Evolutionary conservation across 1,284 basidiomycete species (phyloP).

Genomic region (Cerrena zonata): DNA sequence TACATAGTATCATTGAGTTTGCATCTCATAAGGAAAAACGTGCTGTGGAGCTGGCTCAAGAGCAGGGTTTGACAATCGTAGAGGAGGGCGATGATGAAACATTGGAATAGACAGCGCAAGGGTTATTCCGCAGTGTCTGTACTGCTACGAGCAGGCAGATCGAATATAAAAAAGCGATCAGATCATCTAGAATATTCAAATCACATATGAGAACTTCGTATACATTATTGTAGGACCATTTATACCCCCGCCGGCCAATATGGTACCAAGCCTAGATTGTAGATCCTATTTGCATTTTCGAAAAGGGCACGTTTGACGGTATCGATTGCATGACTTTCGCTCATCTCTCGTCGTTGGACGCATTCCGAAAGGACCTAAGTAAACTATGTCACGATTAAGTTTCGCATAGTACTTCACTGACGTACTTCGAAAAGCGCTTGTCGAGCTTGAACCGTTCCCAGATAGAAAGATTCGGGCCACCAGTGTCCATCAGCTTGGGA

Average conservation of each 20-base stretch:
- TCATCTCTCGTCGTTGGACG: slow-evolving; percentile 40
- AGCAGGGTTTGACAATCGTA: slow-evolving; percentile 46
- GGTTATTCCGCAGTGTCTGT: too few species aligned
- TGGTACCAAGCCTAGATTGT: slow-evolving; percentile 43
- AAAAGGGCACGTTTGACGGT: slow-evolving; percentile 52
- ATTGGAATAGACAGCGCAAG: too few species aligned
- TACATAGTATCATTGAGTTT: slow-evolving; percentile 38
- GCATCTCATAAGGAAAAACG: slow-evolving; percentile 38
- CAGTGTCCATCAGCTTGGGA: slow-evolving; percentile 71
- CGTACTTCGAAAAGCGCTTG: slow-evolving; percentile 53
- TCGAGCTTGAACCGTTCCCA: slow-evolving; percentile 59
- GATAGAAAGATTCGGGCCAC: slow-evolving; percentile 72
- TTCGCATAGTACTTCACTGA: not conserved
- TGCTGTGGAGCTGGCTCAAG: slow-evolving; percentile 42
- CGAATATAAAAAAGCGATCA: too few species aligned
- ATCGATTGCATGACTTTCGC: slow-evolving; percentile 41
- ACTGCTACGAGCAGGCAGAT: too few species aligned
- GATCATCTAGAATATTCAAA: too few species aligned
- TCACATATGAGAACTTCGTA: too few species aligned
- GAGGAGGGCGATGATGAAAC: slow-evolving; percentile 35
- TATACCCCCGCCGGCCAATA: slow-evolving; percentile 1
- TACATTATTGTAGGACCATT: too few species aligned
- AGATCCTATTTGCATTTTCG: slow-evolving; percentile 53
- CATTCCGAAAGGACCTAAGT: slow-evolving; percentile 45
- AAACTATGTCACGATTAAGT: not conserved